Percentiles rank a stretch among this genome's conserved stretches.
Evolutionary conservation across 768 basidiomycete species (phyloP).

Genomic region (Boletus pseudopeckii): DNA sequence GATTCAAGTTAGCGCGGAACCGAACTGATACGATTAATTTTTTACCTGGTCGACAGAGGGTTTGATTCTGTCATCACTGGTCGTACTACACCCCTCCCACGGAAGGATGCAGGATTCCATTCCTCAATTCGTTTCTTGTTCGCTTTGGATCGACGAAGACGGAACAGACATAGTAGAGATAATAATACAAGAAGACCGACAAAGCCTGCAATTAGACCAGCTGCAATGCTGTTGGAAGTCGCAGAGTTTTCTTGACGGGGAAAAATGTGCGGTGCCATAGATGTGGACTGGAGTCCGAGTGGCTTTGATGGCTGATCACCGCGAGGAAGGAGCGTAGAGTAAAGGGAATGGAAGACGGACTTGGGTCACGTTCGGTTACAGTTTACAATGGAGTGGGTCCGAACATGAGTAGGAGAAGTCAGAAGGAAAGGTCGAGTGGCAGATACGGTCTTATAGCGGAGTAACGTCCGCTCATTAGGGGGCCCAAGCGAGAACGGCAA

Average conservation of each 20-base stretch:
- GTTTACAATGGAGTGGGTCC: background rate
- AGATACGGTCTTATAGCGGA: slow-evolving; percentile 9
- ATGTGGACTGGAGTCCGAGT: background rate
- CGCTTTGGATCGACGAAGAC: slow-evolving; percentile 40
- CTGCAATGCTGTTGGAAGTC: slow-evolving; percentile 41
- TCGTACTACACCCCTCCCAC: slow-evolving; percentile 1
- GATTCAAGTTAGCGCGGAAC: background rate
- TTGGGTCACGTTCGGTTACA: background rate
- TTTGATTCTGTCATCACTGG: slow-evolving; percentile 7
- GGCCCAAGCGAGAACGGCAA: background rate
- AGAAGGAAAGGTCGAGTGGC: background rate
- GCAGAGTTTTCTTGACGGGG: slow-evolving; percentile 1
- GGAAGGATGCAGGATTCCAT: slow-evolving; percentile 42
- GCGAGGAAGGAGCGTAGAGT: slow-evolving; percentile 8
- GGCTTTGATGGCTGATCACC: background rate
- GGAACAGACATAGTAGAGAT: slow-evolving; percentile 36
- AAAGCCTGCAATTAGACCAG: slow-evolving; percentile 35
- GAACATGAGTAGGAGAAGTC: slow-evolving; percentile 3
- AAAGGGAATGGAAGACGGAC: slow-evolving; percentile 5
- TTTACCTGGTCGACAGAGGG: slow-evolving; percentile 13
- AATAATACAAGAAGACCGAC: slow-evolving; percentile 26
- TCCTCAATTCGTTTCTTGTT: slow-evolving; percentile 35
- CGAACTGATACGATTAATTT: background rate
- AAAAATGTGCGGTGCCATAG: slow-evolving; percentile 20
- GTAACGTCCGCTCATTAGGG: background rate